Conservation (phyloP, 192 early-diverging fungal species). For the Backusella macrospora region DNA sequence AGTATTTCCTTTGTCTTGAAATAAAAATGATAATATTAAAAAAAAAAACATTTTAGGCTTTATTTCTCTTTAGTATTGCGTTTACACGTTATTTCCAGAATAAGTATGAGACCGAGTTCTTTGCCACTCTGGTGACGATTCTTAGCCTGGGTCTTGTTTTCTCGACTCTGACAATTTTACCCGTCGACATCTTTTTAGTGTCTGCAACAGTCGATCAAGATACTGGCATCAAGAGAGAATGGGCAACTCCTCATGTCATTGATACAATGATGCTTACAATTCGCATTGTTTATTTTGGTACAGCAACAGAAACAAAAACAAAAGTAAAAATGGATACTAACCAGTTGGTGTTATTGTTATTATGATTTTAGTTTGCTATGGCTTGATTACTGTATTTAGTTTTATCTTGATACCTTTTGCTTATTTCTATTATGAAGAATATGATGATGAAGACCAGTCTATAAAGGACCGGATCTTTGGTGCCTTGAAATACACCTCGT, state of each 20-base stretch:
- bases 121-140: slow-evolving; percentile 56
- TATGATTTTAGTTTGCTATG: slow-evolving; percentile 46
- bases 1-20: background rate
- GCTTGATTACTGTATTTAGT: slow-evolving; percentile 48
- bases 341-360: background rate
- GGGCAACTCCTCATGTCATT: slow-evolving; percentile 58
- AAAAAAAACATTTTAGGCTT: slow-evolving; percentile 29
- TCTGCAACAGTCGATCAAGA: slow-evolving; percentile 52
- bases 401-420: slow-evolving; percentile 61
- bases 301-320: slow-evolving; percentile 3
- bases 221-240: slow-evolving; percentile 58
- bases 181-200: slow-evolving; percentile 63
- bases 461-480: slow-evolving; percentile 39
- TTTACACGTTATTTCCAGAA: slow-evolving; percentile 59
- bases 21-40: background rate
- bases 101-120: slow-evolving; percentile 48
- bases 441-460: slow-evolving; percentile 47
- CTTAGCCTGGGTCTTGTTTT: slow-evolving; percentile 50
- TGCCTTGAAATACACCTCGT: slow-evolving; percentile 58
- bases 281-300: slow-evolving; percentile 54
- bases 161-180: slow-evolving; percentile 52
- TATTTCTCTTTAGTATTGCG: slow-evolving; percentile 48
- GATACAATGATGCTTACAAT: slow-evolving; percentile 43
- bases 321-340: background rate
- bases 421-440: slow-evolving; percentile 65